Base-by-base conservation (phyloP, 192 early-diverging fungal species). In the Coemansia sp. region DNA sequence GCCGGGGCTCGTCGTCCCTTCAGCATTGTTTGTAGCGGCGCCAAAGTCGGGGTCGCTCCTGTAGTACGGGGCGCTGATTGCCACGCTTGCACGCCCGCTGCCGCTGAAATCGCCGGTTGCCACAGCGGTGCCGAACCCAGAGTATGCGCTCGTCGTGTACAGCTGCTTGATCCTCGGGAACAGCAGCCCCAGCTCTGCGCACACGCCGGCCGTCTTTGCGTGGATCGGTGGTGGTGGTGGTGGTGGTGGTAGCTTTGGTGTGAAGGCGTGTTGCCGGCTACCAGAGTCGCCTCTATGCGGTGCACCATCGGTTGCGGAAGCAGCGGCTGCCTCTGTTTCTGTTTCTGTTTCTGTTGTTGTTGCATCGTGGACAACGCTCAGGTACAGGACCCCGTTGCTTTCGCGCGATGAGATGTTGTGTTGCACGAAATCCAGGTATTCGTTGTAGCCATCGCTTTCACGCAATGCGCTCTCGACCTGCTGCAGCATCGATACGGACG, bases 71-170 rank as follows among this genome's bases (percentile, higher is more conserved):
- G 87, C 87, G 57, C 87, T 85, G 23, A 90, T 84, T 1, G 83
- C 92, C 11, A 92, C 55, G 46, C 88, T 87, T 6, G 75, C 14
- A 13, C 61, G 42, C 7, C 87, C 89, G 55, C 85, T 84, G 7
- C 84, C 87, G 74, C 84, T 70, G 69, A 93, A 96, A 62, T 93
- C 88, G 14, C 92, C 94, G 0, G 67, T 59, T 5, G 74, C 85
- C 15, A 85, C 71, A 4, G 85, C 79, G 32, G 85, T 85, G 10
- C 92, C 94, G 17, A 96, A 75, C 6, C 81, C 83, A 7, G 85
- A 84, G 67, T 88, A 89, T n/a, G 81, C 62, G 50, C 66, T 69
- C 2, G 72, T 73, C 20, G 79, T 61, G 54, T 82, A 82, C 6
- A 82, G 43, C 62, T 82, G 74, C 71, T 71, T 76, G 54, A 62